Evolutionary conservation across 495 filamentous ascomycete species (phyloP), one percentile per base, ranked within the genome.

Genomic region (Recurvomyces mirabilis): DNA sequence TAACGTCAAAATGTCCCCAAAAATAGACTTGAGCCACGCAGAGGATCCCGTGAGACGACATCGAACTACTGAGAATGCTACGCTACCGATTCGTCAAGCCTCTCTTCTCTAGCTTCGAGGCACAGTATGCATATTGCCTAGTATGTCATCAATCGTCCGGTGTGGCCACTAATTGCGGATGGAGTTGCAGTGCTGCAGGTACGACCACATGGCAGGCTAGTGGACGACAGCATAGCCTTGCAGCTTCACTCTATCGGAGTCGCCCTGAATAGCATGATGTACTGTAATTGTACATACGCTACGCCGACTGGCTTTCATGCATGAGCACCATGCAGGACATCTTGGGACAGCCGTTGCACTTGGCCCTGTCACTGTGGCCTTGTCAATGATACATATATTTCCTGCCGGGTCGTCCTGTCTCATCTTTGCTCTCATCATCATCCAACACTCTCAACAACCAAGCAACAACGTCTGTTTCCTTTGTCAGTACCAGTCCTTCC

Each of bases 381-480:
- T 37, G n/a, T 7, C 7, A 14, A 37, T 9, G 33, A 14, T 20
- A 14, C 18, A 37, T 37, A 14, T 14, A 20, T 14, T 15, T 10
- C n/a, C 26, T 7, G 26, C n/a, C 7, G 26, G n/a, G n/a, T n/a
- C n/a, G n/a, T n/a, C n/a, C n/a, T n/a, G n/a, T n/a, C n/a, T n/a
- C 26, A 29, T n/a, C 26, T 7, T n/a, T 29, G 26, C 26, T 36
- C 7, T 36, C 9, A 17, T 33, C 36, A 14, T 32, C 36, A 31
- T 47, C 35, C 26, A 17, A 32, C 26, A 7, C 26, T 26, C 24
- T 23, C 36, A 47, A 39, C 44, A 31, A 24, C 20, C 34, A n/a
- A 40, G 18, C 9, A 33, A 10, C 6, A 47, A 31, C 10, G 17
- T 12, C 21, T 6, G 14, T 47, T 47, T 26, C 36, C 36, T 47